Evolutionary conservation across 768 basidiomycete species (phyloP).

Genomic region (Gautieria morchelliformis): DNA sequence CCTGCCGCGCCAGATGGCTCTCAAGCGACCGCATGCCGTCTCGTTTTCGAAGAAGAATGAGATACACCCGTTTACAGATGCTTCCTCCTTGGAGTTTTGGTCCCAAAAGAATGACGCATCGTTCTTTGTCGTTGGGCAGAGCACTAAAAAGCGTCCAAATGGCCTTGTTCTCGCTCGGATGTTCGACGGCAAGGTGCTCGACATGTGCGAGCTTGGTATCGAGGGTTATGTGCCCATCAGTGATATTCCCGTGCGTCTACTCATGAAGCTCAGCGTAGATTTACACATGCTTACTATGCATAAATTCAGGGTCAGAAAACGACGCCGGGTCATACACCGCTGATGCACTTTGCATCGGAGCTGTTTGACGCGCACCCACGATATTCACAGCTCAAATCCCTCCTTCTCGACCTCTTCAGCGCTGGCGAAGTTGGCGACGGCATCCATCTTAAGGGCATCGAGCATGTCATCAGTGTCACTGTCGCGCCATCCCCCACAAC

Average conservation of each 20-base stretch:
- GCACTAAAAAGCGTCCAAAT: slow-evolving; percentile 89
- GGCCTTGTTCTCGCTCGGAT: slow-evolving; percentile 78
- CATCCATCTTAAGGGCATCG: slow-evolving; percentile 75
- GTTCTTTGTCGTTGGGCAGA: slow-evolving; percentile 83
- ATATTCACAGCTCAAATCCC: slow-evolving; percentile 83
- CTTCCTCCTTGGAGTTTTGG: slow-evolving; percentile 86
- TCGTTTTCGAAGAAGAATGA: slow-evolving; percentile 91
- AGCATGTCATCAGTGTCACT: slow-evolving; percentile 80
- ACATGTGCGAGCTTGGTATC: slow-evolving; percentile 93
- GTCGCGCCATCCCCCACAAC: slow-evolving; percentile 54
- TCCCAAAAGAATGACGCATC: slow-evolving; percentile 88
- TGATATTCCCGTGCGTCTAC: slow-evolving; percentile 67
- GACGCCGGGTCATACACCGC: slow-evolving; percentile 79
- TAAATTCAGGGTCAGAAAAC: slow-evolving; percentile 68
- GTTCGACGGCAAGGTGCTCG: slow-evolving; percentile 78
- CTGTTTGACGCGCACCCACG: slow-evolving; percentile 93
- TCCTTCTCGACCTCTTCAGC: slow-evolving; percentile 87
- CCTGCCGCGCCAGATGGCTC: slow-evolving; percentile 56
- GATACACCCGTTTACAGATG: slow-evolving; percentile 84
- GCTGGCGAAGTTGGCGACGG: slow-evolving; percentile 71
- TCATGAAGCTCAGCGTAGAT: background rate
- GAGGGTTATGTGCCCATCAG: slow-evolving; percentile 71
- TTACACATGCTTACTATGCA: background rate
- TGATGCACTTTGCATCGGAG: slow-evolving; percentile 93
- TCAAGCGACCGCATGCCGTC: slow-evolving; percentile 86